Evolutionary conservation across 2,329 filamentous ascomycete species (phyloP).

Genomic region (Pestalotiopsis sp.): DNA sequence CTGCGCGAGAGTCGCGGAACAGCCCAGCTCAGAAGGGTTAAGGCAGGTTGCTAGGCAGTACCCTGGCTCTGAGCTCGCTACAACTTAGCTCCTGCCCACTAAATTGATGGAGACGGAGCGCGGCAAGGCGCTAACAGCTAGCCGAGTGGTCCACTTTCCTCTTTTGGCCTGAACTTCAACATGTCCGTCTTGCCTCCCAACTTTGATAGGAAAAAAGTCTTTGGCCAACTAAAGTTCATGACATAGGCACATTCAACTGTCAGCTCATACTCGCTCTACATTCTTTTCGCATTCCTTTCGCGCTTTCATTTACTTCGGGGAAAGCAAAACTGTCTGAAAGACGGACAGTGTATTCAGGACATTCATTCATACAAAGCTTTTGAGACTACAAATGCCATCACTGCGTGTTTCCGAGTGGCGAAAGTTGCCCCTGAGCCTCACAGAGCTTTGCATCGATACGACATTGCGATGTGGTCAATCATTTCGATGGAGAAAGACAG

Average conservation of each 20-base stretch:
- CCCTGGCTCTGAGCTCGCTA: not conserved
- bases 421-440: constrained; percentile 79
- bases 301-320: not conserved
- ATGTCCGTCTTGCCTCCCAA: not conserved
- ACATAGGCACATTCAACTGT: not conserved
- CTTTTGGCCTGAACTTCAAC: not conserved
- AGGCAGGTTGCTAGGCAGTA: not conserved
- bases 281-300: not conserved
- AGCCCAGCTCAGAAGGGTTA: not conserved
- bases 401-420: constrained; percentile 75
- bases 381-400: constrained; percentile 33
- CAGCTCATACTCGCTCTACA: not conserved
- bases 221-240: not conserved
- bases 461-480: constrained; percentile 94
- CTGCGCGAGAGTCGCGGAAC: not conserved
- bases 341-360: not conserved
- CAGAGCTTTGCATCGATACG: constrained; percentile 92
- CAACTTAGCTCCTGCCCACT: not conserved
- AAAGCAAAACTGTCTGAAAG: not conserved
- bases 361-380: not conserved
- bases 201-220: not conserved
- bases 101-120: not conserved
- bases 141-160: constrained; percentile 2
- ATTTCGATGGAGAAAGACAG: constrained; percentile 89
- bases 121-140: not conserved